Evolutionary conservation across 2,329 filamentous ascomycete genomes (phyloP), one percentile per base, ranked within the genome.

Genomic region (Xylariaceae sp.): DNA sequence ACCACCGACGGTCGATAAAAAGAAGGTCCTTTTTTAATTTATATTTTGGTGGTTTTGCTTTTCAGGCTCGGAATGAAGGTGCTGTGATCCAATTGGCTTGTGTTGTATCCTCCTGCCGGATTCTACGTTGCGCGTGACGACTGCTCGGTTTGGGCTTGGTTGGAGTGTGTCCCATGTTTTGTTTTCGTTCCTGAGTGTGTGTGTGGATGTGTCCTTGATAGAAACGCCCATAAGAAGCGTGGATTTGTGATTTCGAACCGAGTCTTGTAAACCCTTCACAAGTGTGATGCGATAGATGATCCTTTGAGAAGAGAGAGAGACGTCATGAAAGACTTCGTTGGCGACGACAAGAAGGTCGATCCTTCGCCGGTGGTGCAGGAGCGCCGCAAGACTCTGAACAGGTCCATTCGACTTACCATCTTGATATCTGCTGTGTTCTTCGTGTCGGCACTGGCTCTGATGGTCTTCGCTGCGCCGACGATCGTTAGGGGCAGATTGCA

Each of bases 281-380:
- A 30, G 23, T 30, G 23, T 30, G 37, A 58, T 54, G 48, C 35
- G 13, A 56, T 53, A 30, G 23, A 30, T 23, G 17, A 17, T 17
- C 17, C 23, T 1, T 23, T 23, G 23, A 23, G 23, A 53, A 18
- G 23, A 49, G 18, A 41, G 13, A 30, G 35, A 52, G 17, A 55
- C 53, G 9, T 45, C 55, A 64, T 62, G 62, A 11, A 53, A 35
- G 58, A 57, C 51, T 57, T 51, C 34, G 48, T 51, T 13, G 52
- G 41, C 44, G 57, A 59, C 49, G 57, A 62, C 58, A 64, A 56
- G 60, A 54, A 58, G 8, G 37, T 9, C 7, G 62, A 60, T 41
- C 55, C 58, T 58, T 62, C 60, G 48, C 53, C 55, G 51, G 37
- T 17, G 13, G 30, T 44, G 5, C 51, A 53, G 18, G 51, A 44